Percentiles rank a stretch among this genome's conserved stretches.
Conservation (phyloP, 257 asterid genomes). For the Solanum boliviense region DNA sequence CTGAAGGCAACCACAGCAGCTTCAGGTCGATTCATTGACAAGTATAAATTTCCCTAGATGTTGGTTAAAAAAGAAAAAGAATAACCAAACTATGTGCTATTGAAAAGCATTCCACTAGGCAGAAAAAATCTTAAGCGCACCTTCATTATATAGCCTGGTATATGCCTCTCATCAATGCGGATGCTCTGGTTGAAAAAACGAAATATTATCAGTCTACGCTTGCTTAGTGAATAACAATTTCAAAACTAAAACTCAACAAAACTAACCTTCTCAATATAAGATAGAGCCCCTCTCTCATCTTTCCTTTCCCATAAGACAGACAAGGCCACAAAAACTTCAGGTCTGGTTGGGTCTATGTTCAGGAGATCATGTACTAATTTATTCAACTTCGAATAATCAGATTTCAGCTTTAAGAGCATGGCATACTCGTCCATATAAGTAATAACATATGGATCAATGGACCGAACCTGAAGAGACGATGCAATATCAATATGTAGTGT, state of each 20-base stretch:
- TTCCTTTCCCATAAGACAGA: constrained; percentile 91
- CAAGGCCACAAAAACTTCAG: constrained; percentile 91
- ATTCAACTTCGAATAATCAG: constrained; percentile 66
- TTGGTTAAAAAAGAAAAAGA: background rate
- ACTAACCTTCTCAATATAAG: constrained; percentile 80
- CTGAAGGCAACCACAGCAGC: constrained; percentile 75
- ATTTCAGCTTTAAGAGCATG: constrained; percentile 83
- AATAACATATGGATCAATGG: constrained; percentile 65
- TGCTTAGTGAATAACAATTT: background rate
- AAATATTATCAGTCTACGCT: background rate
- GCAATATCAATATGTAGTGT: background rate
- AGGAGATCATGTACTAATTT: constrained; percentile 81
- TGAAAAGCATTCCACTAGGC: background rate
- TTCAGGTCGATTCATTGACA: constrained; percentile 86
- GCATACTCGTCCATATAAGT: constrained; percentile 99
- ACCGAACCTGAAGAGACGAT: constrained; percentile 55
- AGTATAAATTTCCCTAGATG: constrained; percentile 74
- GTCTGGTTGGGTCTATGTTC: constrained; percentile 72
- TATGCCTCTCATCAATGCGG: constrained; percentile 88
- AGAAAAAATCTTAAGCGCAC: constrained; percentile 20
- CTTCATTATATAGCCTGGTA: constrained; percentile 87
- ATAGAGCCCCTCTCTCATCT: constrained; percentile 80
- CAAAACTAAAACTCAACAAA: constrained; percentile 4
- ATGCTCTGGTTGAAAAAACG: constrained; percentile 50
- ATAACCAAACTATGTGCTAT: background rate